Percentiles rank a stretch among this genome's conserved stretches.
Evolutionary conservation across 768 basidiomycete genomes (phyloP).

Genomic region (Pleurotus eryngii): DNA sequence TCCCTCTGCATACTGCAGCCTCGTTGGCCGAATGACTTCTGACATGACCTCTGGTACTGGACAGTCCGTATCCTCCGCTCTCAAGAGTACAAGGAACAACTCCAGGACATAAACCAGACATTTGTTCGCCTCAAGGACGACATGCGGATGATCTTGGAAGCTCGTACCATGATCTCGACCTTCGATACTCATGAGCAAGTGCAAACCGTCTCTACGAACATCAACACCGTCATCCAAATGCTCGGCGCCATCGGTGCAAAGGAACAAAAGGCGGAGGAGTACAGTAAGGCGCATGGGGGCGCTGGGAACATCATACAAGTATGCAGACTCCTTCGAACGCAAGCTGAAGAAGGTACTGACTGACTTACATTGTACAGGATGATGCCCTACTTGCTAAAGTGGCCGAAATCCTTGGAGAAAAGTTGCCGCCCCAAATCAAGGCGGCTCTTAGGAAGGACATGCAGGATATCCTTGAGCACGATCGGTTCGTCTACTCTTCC

Average conservation of each 20-base stretch:
- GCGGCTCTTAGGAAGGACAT: constrained; percentile 1
- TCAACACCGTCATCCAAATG: not conserved
- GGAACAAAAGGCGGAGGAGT: constrained; percentile 6
- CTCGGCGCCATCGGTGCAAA: constrained; percentile 2
- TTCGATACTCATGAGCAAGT: not conserved
- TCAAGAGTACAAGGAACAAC: constrained; percentile 1
- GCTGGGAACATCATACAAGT: constrained; percentile 4
- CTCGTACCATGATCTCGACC: constrained; percentile 3
- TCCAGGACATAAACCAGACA: not conserved
- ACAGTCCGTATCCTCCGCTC: constrained; percentile 4
- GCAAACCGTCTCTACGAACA: not conserved
- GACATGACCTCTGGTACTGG: not conserved
- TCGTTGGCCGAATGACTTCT: not conserved
- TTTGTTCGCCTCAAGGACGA: not conserved
- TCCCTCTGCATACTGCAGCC: not conserved
- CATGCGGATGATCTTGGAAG: not conserved
- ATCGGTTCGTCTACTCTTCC: not conserved
- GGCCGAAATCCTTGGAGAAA: constrained; percentile 5
- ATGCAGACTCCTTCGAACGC: not conserved
- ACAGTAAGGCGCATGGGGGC: not conserved
- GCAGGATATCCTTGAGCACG: constrained; percentile 10
- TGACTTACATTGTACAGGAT: not conserved
- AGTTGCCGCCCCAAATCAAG: constrained; percentile 4
- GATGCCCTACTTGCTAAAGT: constrained; percentile 7
- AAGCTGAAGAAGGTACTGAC: no score